These are phyloP conservation scores for Penicillium sp. DNA, from an alignment of 2,329 filamentous ascomycete species.

Conservation along the genomic window DNA sequence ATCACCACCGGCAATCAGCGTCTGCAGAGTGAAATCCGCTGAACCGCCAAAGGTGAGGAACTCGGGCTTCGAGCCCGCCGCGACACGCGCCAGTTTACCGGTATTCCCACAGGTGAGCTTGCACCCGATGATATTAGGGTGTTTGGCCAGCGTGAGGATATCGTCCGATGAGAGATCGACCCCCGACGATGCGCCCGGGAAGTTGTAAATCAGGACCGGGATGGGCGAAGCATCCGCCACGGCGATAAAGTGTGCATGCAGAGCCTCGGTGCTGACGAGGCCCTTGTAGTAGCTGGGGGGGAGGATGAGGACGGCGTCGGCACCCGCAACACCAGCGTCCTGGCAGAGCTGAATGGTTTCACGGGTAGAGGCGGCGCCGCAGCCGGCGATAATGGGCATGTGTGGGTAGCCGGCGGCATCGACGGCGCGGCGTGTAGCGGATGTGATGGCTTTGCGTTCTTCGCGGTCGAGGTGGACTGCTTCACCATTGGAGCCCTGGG, in stretches of 20 bases:
- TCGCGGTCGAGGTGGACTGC: constrained; percentile 74
- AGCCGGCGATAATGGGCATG: constrained; percentile 76
- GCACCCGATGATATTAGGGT: constrained; percentile 69
- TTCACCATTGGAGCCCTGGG: constrained; percentile 81
- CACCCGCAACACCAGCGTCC: constrained; percentile 70
- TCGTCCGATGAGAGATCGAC: constrained; percentile 70
- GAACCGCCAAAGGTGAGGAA: constrained; percentile 90
- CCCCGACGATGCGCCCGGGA: constrained; percentile 68
- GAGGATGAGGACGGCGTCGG: constrained; percentile 74
- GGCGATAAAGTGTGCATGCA: constrained; percentile 66
- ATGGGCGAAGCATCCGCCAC: constrained; percentile 65
- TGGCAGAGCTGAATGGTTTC: constrained; percentile 71
- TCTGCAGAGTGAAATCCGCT: constrained; percentile 85
- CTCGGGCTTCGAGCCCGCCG: constrained; percentile 49
- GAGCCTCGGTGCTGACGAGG: constrained; percentile 63
- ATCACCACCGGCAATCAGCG: constrained; percentile 74
- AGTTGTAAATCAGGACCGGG: constrained; percentile 73
- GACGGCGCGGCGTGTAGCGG: constrained; percentile 70
- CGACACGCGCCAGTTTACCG: constrained; percentile 69
- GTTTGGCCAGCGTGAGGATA: constrained; percentile 60
- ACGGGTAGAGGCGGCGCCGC: constrained; percentile 71
- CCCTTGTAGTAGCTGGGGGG: constrained; percentile 76
- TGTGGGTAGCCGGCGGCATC: constrained; percentile 66
- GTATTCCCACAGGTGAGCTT: constrained; percentile 77
- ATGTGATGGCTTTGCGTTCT: constrained; percentile 70